These are phyloP conservation scores for Ceratobasidium sp. DNA, from an alignment of 1,284 basidiomycete species.

Conservation along the genomic window DNA sequence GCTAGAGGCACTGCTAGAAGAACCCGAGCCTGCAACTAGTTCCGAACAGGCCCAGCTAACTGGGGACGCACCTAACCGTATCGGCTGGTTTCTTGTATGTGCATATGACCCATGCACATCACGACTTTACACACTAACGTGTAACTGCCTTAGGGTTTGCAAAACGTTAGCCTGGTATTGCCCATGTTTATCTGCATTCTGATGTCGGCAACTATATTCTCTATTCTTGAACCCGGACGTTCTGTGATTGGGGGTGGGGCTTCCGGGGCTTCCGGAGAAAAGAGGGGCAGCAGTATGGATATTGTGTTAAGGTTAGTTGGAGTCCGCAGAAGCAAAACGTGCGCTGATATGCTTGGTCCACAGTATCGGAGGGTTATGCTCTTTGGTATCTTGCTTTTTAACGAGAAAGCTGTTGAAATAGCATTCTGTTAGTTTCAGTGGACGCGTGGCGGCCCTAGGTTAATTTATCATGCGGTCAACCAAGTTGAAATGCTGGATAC, in stretches of 20 bases:
- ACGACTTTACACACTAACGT: conserved; percentile 20
- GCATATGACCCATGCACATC: conserved; percentile 52
- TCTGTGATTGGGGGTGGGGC: conserved; percentile 55
- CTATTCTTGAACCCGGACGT: conserved; percentile 69
- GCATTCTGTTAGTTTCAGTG: background rate
- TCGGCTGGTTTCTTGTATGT: conserved; percentile 85
- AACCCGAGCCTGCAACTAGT: background rate
- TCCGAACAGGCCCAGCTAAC: background rate
- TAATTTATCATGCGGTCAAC: background rate
- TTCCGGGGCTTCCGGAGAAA: background rate
- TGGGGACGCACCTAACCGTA: conserved; percentile 26
- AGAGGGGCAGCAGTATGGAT: conserved; percentile 21
- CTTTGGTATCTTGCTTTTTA: conserved; percentile 17
- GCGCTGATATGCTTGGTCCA: background rate
- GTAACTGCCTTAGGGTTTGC: conserved; percentile 72
- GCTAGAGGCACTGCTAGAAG: conserved; percentile 15
- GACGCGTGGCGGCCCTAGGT: background rate
- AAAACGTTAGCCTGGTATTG: conserved; percentile 88
- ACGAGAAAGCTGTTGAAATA: conserved; percentile 57
- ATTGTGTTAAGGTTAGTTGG: conserved; percentile 17
- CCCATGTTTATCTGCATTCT: conserved; percentile 64
- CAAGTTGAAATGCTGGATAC: too few relatives aligned
- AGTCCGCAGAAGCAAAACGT: background rate
- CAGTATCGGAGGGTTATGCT: conserved; percentile 27
- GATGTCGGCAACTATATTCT: conserved; percentile 61